phyloP scores from a whole-genome alignment of 768 basidiomycete species.

The Suillus subluteus region DNA sequence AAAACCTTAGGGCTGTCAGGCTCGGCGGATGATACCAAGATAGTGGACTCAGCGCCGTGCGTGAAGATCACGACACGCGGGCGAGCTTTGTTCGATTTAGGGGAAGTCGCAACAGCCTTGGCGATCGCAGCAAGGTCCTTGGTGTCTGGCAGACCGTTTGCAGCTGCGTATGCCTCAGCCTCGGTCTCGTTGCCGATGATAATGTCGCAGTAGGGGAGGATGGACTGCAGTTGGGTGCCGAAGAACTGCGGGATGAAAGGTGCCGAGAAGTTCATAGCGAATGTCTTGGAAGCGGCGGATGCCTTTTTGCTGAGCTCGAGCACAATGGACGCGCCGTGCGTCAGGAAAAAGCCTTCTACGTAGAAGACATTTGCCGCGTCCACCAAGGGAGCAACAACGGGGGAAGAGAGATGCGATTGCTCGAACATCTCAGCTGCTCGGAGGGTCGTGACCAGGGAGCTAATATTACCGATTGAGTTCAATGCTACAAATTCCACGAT shows the following conservation, averaged over 20 bases:
- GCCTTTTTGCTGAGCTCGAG: conserved; percentile 80
- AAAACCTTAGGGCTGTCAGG: conserved; percentile 59
- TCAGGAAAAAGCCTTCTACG: conserved; percentile 97
- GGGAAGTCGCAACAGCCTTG: conserved; percentile 68
- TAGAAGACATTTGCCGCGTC: conserved; percentile 87
- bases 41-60: conserved; percentile 80
- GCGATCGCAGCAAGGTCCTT: conserved; percentile 74
- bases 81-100: conserved; percentile 76
- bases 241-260: conserved; percentile 98
- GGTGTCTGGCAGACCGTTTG: conserved; percentile 67
- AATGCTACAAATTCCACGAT: conserved; percentile 6
- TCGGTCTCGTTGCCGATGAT: conserved; percentile 97
- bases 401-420: conserved; percentile 74
- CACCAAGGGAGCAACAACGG: conserved; percentile 75
- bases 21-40: conserved; percentile 67
- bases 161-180: conserved; percentile 82
- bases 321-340: conserved; percentile 80
- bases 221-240: conserved; percentile 72
- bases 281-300: conserved; percentile 78
- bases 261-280: conserved; percentile 92
- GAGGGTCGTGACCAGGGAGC: conserved; percentile 91
- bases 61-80: conserved; percentile 90
- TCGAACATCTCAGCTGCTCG: conserved; percentile 91
- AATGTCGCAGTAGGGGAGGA: conserved; percentile 86
- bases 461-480: conserved; percentile 29